Base-by-base conservation (phyloP, 768 basidiomycete genomes). In the Rhizopogon roseolus region DNA sequence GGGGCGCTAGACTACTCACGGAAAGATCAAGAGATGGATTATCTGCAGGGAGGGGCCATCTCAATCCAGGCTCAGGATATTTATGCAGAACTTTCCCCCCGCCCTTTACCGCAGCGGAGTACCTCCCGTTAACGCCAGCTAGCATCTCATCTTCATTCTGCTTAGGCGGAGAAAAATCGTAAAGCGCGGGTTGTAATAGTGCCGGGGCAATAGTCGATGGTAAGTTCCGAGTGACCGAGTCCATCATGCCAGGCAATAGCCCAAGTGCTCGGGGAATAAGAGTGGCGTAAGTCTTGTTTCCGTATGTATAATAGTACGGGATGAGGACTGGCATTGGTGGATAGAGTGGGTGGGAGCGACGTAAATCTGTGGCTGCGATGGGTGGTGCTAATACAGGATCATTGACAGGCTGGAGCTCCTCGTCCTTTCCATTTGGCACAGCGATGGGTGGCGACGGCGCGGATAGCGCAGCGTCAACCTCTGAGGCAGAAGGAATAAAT, bases 181-280 rank as follows among this genome's bases (percentile, higher is more conserved):
- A 8, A 13, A 40, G n/a, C 9, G 50, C 28, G 0, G 32, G 42
- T 38, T 62, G 58, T 41, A 69, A 51, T 8, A 66, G 50, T 1
- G 14, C 50, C 5, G 66, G 62, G 19, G 48, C 27, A 29, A 65
- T 55, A 2, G 36, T 49, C 6, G 54, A 19, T 5, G 66, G 66
- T 11, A 69, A 50, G 6, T 1, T 54, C 13, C 40, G 54, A 10
- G 29, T 19, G 5, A 5, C 17, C 41, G 44, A 41, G 32, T 7
- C 28, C 2, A 8, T 34, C 19, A 4, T 19, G 42, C 52, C n/a
- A 16, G 37, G 28, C 1, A 11, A 49, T 4, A 46, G 27, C 29
- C 44, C 37, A 37, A 50, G 57, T 52, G 57, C 54, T 27, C 41
- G 40, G 29, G 48, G 53, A 19, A 52, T 56, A 29, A 62, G 46